phyloP scores from a whole-genome alignment of 129 eudicot genomes.

The Pseudognaphalium luteoalbum region DNA sequence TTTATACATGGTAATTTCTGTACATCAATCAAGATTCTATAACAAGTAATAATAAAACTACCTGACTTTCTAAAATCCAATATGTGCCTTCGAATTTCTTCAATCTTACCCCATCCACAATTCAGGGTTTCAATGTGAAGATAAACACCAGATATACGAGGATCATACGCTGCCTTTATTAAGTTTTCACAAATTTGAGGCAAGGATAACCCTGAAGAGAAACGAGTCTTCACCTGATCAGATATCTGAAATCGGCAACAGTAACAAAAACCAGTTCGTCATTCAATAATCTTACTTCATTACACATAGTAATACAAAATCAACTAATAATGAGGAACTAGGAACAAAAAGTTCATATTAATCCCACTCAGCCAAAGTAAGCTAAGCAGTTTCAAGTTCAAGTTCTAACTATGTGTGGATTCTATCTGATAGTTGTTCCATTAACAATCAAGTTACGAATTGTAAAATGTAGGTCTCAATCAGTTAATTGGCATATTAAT shows the following conservation, averaged over 20 bases:
- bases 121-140: slow-evolving; percentile 77
- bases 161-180: slow-evolving; percentile 93
- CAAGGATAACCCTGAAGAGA: slow-evolving; percentile 73
- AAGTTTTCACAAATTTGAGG: slow-evolving; percentile 95
- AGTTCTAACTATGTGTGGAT: background rate
- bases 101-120: slow-evolving; percentile 96
- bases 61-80: slow-evolving; percentile 92
- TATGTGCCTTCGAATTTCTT: slow-evolving; percentile 90
- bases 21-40: background rate
- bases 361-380: slow-evolving; percentile 11
- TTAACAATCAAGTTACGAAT: background rate
- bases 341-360: background rate
- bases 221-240: slow-evolving; percentile 86
- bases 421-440: slow-evolving; percentile 6
- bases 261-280: background rate
- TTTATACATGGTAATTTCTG: background rate
- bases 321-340: background rate
- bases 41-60: slow-evolving; percentile 12
- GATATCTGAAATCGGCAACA: slow-evolving; percentile 57
- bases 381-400: slow-evolving; percentile 15
- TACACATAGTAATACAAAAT: background rate
- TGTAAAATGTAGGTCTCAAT: background rate
- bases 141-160: slow-evolving; percentile 85
- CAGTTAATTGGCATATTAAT: background rate
- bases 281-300: background rate